Percentiles rank a stretch among this genome's conserved stretches.
Conservation (phyloP, 192 early-diverging fungal genomes). For the Podila minutissima region DNA sequence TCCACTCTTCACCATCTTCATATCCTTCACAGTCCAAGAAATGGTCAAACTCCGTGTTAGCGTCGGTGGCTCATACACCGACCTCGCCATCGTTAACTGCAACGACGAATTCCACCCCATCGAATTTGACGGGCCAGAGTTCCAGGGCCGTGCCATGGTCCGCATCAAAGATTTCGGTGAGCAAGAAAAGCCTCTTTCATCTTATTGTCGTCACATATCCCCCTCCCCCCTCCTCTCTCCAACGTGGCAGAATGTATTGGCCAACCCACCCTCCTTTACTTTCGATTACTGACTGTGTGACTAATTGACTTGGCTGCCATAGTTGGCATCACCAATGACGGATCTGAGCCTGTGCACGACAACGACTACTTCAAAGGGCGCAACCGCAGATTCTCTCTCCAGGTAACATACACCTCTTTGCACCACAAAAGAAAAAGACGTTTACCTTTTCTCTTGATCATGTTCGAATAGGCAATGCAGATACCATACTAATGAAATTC, state of each 20-base stretch:
- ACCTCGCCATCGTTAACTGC: slow-evolving; percentile 36
- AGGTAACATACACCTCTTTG: slow-evolving; percentile 15
- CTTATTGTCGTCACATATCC: too few relatives aligned
- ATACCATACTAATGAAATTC: not conserved
- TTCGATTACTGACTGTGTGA: not conserved
- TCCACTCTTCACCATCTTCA: not conserved
- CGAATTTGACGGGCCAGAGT: slow-evolving; percentile 47
- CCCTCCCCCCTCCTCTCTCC: too few relatives aligned
- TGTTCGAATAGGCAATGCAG: too few relatives aligned
- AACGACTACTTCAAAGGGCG: slow-evolving; percentile 47
- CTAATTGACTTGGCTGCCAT: not conserved
- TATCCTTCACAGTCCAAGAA: not conserved
- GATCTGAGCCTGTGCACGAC: slow-evolving; percentile 36
- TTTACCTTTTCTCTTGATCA: too few relatives aligned
- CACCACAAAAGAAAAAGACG: not conserved
- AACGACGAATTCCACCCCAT: slow-evolving; percentile 49
- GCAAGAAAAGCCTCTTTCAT: not conserved
- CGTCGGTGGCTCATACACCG: slow-evolving; percentile 46
- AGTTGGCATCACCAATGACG: slow-evolving; percentile 48
- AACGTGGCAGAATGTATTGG: too few relatives aligned
- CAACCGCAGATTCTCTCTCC: slow-evolving; percentile 51
- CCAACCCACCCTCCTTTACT: not conserved
- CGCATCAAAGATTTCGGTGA: slow-evolving; percentile 54
- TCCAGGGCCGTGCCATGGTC: slow-evolving; percentile 45
- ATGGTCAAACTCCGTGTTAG: slow-evolving; percentile 48